Evolutionary conservation across 768 basidiomycete genomes (phyloP).

Genomic region (Phanerochaete carnosa): DNA sequence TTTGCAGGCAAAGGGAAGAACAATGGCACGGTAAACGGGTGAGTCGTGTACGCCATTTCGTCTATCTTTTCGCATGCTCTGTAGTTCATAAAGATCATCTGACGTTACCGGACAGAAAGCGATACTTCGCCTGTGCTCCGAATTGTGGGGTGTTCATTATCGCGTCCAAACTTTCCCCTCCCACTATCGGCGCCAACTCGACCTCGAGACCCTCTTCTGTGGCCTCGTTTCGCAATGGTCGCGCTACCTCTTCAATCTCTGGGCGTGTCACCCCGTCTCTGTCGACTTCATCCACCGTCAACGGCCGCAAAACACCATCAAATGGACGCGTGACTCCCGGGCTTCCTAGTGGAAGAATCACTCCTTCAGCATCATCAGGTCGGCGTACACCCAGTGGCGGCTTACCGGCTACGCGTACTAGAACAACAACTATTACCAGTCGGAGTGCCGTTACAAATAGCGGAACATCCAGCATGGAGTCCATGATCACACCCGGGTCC

Average conservation of each 20-base stretch:
- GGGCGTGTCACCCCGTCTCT: slow-evolving; percentile 46
- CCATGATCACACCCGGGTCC: slow-evolving; percentile 73
- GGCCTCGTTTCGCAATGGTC: slow-evolving; percentile 60
- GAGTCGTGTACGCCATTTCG: slow-evolving; percentile 31
- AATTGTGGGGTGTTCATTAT: slow-evolving; percentile 92
- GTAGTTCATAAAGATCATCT: not conserved
- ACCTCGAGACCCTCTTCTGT: slow-evolving; percentile 71
- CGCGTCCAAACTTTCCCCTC: slow-evolving; percentile 72
- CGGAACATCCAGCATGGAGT: slow-evolving; percentile 22
- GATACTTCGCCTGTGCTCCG: slow-evolving; percentile 83
- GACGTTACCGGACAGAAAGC: slow-evolving; percentile 45
- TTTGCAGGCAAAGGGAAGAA: slow-evolving; percentile 95
- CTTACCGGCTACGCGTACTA: slow-evolving; percentile 15
- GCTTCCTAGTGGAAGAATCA: slow-evolving; percentile 28
- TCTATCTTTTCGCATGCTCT: not conserved
- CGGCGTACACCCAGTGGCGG: slow-evolving; percentile 20
- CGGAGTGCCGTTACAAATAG: slow-evolving; percentile 23
- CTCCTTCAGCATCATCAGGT: slow-evolving; percentile 32
- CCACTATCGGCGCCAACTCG: slow-evolving; percentile 59
- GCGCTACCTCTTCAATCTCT: slow-evolving; percentile 40
- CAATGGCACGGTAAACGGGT: slow-evolving; percentile 88
- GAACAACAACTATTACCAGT: slow-evolving; percentile 5
- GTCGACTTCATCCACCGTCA: slow-evolving; percentile 36
- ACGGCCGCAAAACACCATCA: slow-evolving; percentile 40
- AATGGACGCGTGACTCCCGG: slow-evolving; percentile 20